Evolutionary conservation across 148 eudicot species (phyloP).

Genomic region (Dysphania ambrosioides): DNA sequence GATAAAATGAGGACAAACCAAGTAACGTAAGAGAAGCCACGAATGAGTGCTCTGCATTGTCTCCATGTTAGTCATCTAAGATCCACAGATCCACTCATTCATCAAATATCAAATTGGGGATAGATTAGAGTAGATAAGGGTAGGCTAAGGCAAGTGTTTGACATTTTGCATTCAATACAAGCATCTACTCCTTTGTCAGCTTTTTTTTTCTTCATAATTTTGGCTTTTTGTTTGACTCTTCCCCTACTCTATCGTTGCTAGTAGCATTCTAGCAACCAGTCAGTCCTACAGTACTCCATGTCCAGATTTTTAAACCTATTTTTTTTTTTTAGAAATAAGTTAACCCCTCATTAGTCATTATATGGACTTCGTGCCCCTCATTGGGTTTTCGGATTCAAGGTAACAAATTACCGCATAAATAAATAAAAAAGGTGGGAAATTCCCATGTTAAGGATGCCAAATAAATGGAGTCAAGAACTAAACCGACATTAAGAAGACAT

Average conservation of each 20-base stretch:
- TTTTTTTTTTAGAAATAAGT: neutral
- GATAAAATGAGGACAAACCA: too few relatives aligned
- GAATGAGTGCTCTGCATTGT: too few relatives aligned
- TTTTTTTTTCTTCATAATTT: slow-evolving; percentile 12
- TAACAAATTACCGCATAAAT: slow-evolving; percentile 1
- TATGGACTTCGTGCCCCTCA: slow-evolving; percentile 14
- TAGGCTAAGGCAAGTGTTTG: too few relatives aligned
- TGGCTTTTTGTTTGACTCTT: slow-evolving; percentile 33
- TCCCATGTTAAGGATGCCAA: slow-evolving; percentile 26
- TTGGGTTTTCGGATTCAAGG: slow-evolving; percentile 17
- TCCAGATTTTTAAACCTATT: slow-evolving; percentile 20
- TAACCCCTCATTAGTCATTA: neutral
- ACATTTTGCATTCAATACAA: slow-evolving; percentile 31
- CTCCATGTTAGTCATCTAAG: too few relatives aligned
- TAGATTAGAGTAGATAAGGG: too few relatives aligned
- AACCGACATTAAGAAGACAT: slow-evolving; percentile 29
- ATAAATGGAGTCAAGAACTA: slow-evolving; percentile 21
- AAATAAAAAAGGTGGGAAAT: neutral
- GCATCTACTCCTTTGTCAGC: slow-evolving; percentile 19
- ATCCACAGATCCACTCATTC: too few relatives aligned
- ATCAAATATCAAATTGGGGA: too few relatives aligned
- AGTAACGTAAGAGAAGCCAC: too few relatives aligned
- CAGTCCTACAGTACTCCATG: neutral
- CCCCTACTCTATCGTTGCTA: neutral
- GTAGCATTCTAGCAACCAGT: too few relatives aligned